Evolutionary conservation across 1,139 yeast species (phyloP), one percentile per base, ranked within the genome.

Genomic region (Scheffersomyces parashehatae): DNA sequence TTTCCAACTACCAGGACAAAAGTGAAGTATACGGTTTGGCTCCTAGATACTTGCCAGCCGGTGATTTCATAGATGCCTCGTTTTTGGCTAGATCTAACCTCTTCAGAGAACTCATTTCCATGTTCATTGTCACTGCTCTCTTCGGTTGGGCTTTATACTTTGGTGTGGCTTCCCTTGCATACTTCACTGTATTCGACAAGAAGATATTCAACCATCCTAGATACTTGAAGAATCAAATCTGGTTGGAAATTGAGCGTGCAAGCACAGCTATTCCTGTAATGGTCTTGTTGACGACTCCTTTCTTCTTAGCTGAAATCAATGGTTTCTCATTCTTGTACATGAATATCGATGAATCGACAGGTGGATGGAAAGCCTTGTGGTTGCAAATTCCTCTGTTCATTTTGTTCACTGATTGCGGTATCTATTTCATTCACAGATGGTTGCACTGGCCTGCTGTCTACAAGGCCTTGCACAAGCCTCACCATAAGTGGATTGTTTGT

Each of bases 401-500:
- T 51, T 77, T 93, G 73, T 93, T 93, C 64, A 91, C 99, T 6
- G 99, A 93, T 67, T 85, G 89, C 64, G 88, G 93, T 46, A 89
- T 93, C 58, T 93, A 93, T 66, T 76, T 87, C 61, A 85, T 90
- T 55, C 99, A 93, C 70, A 83, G 98, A 61, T 81, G 88, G 79
- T 76, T 93, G 58, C 99, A 93, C 66, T 88, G 91, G 86, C 97
- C 97, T 28, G 58, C 77, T 31, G 84, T 93, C 35, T 93, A 93
- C 79, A 91, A 86, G 74, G 66, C 62, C 29, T 73, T 93, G 52
- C 99, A 93, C 74, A 93, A 93, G 72, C 97, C 98, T n/a, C 99
- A 93, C 67, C 99, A 93, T 77, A 95, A 93, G 71, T 93, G 99
- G 99, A 83, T 93, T 58, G 97, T 93, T 41, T 93, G 98, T 52